phyloP scores from a whole-genome alignment of 371 early-diverging fungal species.

The Mortierella sp. region DNA sequence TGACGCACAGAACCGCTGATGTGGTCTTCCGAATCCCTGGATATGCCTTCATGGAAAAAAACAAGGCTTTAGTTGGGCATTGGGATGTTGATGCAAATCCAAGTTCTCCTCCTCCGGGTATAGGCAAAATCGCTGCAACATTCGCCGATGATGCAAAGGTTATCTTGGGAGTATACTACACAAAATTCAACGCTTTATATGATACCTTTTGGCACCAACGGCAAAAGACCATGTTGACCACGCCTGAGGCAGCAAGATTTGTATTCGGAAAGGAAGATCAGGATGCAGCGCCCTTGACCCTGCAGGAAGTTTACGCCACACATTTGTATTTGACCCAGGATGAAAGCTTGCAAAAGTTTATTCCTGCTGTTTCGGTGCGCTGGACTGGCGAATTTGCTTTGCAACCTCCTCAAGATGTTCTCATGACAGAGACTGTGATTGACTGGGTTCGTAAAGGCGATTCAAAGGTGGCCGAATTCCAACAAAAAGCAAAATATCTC shows the following conservation, averaged over 20 bases:
- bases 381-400: constrained; percentile 66
- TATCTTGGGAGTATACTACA: constrained; percentile 51
- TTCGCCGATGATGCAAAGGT: constrained; percentile 61
- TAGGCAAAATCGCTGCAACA: constrained; percentile 35
- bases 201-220: constrained; percentile 47
- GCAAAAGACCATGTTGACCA: constrained; percentile 25
- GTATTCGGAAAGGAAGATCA: constrained; percentile 55
- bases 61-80: constrained; percentile 11
- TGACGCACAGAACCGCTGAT: constrained; percentile 59
- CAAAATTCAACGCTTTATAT: constrained; percentile 47
- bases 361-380: constrained; percentile 59
- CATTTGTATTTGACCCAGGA: constrained; percentile 70
- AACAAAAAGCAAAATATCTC: constrained; percentile 59
- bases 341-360: constrained; percentile 60
- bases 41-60: constrained; percentile 45
- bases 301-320: constrained; percentile 61
- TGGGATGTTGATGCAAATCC: constrained; percentile 43
- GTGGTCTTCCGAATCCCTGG: constrained; percentile 65
- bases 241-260: constrained; percentile 58
- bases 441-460: constrained; percentile 66
- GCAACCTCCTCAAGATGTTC: constrained; percentile 62
- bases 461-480: constrained; percentile 59
- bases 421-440: constrained; percentile 60
- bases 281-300: constrained; percentile 58
- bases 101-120: constrained; percentile 46